Percentiles rank a stretch among this genome's conserved stretches.
Conservation (phyloP, 2,329 filamentous ascomycete genomes). For the Aspergillus unguis region DNA sequence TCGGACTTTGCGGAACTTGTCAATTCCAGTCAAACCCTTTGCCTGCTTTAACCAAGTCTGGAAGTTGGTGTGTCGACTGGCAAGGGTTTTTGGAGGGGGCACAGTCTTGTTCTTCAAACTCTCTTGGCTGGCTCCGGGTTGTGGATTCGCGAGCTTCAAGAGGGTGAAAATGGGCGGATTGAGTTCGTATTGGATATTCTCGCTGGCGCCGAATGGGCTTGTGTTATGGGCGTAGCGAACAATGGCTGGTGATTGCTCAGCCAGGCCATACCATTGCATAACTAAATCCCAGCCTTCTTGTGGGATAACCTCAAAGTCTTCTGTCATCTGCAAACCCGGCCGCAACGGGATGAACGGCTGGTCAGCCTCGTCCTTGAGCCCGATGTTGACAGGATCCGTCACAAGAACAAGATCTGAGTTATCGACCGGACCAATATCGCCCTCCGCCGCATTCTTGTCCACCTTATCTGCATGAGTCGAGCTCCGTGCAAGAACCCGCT, state of each 20-base stretch:
- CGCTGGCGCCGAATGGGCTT: slow-evolving; percentile 52
- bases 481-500: slow-evolving; percentile 65
- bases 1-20: slow-evolving; percentile 69
- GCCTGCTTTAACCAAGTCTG: slow-evolving; percentile 72
- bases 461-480: slow-evolving; percentile 55
- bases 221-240: slow-evolving; percentile 75
- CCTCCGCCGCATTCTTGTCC: slow-evolving; percentile 59
- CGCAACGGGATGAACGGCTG: slow-evolving; percentile 68
- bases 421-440: slow-evolving; percentile 74
- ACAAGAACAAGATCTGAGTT: slow-evolving; percentile 77
- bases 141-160: slow-evolving; percentile 67
- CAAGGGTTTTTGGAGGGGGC: slow-evolving; percentile 63
- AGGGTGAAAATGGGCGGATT: slow-evolving; percentile 82
- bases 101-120: slow-evolving; percentile 60
- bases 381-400: slow-evolving; percentile 39
- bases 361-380: slow-evolving; percentile 46
- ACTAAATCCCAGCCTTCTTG: slow-evolving; percentile 78
- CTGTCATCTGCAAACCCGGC: slow-evolving; percentile 59
- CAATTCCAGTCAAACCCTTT: slow-evolving; percentile 67
- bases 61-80: slow-evolving; percentile 67
- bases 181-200: slow-evolving; percentile 76
- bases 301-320: slow-evolving; percentile 74
- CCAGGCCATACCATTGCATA: slow-evolving; percentile 76
- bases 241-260: slow-evolving; percentile 67
- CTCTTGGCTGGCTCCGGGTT: slow-evolving; percentile 57